These are phyloP conservation scores for Lepiota subincarnata DNA, from an alignment of 768 basidiomycete genomes.

Conservation along the genomic window DNA sequence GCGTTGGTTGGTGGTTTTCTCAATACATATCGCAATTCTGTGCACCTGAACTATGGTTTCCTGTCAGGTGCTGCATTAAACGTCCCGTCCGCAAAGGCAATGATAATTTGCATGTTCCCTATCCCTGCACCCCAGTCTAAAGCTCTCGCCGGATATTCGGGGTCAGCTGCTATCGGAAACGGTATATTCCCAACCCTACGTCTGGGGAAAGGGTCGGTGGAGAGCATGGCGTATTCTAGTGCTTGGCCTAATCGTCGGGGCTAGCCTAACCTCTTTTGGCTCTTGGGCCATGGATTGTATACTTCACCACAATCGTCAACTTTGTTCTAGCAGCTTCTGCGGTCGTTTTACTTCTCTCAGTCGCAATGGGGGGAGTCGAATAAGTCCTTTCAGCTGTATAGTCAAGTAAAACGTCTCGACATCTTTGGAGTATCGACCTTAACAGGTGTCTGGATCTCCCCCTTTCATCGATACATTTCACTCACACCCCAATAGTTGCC, in stretches of 20 bases:
- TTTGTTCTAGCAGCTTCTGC: slow-evolving; percentile 24
- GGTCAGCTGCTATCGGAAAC: slow-evolving; percentile 43
- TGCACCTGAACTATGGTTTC: neutral
- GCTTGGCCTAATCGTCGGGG: slow-evolving; percentile 40
- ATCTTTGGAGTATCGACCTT: slow-evolving; percentile 34
- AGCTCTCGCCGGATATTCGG: slow-evolving; percentile 44
- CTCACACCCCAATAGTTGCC: slow-evolving; percentile 20
- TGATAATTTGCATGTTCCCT: slow-evolving; percentile 49
- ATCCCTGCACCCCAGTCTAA: slow-evolving; percentile 41
- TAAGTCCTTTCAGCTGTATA: neutral
- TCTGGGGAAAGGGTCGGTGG: neutral
- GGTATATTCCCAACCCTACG: slow-evolving; percentile 20
- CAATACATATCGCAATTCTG: neutral
- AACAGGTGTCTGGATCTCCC: slow-evolving; percentile 23
- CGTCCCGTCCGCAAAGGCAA: slow-evolving; percentile 45
- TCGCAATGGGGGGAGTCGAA: slow-evolving; percentile 3
- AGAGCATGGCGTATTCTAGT: slow-evolving; percentile 19
- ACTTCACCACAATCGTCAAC: slow-evolving; percentile 37
- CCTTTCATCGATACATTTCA: neutral
- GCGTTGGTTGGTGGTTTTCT: slow-evolving; percentile 32
- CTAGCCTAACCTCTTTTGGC: slow-evolving; percentile 34
- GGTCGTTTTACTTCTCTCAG: slow-evolving; percentile 32
- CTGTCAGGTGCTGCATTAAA: slow-evolving; percentile 41
- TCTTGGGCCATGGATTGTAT: slow-evolving; percentile 53
- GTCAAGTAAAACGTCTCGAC: slow-evolving; percentile 28